Base-by-base conservation (phyloP, 2,329 filamentous ascomycete genomes). In the Eurotiales sp. region DNA sequence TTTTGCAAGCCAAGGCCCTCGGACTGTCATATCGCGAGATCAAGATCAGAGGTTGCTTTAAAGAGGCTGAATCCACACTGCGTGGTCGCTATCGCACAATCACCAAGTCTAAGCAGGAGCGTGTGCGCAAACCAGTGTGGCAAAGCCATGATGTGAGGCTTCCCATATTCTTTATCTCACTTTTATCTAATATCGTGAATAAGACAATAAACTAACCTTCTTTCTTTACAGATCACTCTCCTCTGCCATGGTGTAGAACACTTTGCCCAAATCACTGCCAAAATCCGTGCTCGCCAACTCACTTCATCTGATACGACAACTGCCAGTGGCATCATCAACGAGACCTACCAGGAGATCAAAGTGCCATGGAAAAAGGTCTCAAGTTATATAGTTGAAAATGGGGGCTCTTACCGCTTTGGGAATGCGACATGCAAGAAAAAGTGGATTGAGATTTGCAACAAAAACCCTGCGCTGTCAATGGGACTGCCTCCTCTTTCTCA, bases 371-470 rank as follows among this genome's bases (percentile, higher is more conserved):
- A 82, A 67, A 75, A 74, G 50, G 75, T 84, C 19, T 73, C 76
- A 1, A 74, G 80, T 27, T 77, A 75, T 55, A 82, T 85, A 50
- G 64, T 61, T 55, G 59, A 65, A 3, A 62, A 77, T 40, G 79
- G 79, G 2, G 80, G 79, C 7, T 77, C 75, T 2, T 85, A 85
- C 60, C 71, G 72, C 29, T 85, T 84, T 59, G 81, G 80, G 2
- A 78, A 81, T 57, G 75, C 80, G 2, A 84, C 82, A 0, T 83
- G 80, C 59, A 82, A 83, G 64, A 82, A 80, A 67, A 83, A 82
- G 67, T 85, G 79, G 77, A 64, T 71, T 14, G 76, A 37, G 17
- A 19, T 37, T 10, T 11, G 8, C 6, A 37, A 8, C 12, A n/a
- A n/a, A n/a, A n/a, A n/a, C n/a, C 3, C 15, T 11, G 34, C 11